A percentile compares a stretch with the other conserved stretches of the same genome.
These are phyloP conservation scores for Sporothrix protearum DNA, from an alignment of 2,329 filamentous ascomycete genomes.

Conservation along the genomic window DNA sequence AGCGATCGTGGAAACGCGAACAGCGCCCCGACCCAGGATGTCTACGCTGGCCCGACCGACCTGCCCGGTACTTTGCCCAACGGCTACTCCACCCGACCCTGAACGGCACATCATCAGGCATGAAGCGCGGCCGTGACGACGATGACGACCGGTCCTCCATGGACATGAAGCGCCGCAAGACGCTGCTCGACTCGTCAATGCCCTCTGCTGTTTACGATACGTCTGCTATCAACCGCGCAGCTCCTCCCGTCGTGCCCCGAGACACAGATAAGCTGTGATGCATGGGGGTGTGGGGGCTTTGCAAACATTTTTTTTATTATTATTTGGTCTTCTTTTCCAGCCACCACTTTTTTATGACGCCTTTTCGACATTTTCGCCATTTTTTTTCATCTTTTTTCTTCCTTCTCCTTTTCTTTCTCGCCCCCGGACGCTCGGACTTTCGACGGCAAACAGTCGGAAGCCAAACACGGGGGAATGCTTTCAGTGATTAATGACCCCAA, in stretches of 20 bases:
- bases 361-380: constrained; percentile 10
- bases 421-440: constrained; percentile 14
- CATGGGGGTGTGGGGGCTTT: background rate
- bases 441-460: background rate
- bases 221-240: constrained; percentile 29
- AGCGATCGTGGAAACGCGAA: constrained; percentile 67
- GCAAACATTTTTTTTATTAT: background rate
- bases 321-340: background rate
- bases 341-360: constrained; percentile 10
- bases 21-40: constrained; percentile 62
- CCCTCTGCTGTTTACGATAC: constrained; percentile 35
- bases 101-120: constrained; percentile 55
- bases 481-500: constrained; percentile 27
- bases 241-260: constrained; percentile 33
- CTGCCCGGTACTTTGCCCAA: constrained; percentile 54
- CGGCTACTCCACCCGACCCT: constrained; percentile 58
- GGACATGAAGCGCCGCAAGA: constrained; percentile 40
- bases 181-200: constrained; percentile 34
- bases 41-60: constrained; percentile 65
- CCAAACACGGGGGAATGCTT: constrained; percentile 12
- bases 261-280: constrained; percentile 29
- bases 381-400: background rate
- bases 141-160: constrained; percentile 40
- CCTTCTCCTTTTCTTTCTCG: constrained; percentile 24
- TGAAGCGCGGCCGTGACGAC: constrained; percentile 44